Base-by-base conservation (phyloP, 2,329 filamentous ascomycete genomes). In the Colletotrichum neosansevieriae region DNA sequence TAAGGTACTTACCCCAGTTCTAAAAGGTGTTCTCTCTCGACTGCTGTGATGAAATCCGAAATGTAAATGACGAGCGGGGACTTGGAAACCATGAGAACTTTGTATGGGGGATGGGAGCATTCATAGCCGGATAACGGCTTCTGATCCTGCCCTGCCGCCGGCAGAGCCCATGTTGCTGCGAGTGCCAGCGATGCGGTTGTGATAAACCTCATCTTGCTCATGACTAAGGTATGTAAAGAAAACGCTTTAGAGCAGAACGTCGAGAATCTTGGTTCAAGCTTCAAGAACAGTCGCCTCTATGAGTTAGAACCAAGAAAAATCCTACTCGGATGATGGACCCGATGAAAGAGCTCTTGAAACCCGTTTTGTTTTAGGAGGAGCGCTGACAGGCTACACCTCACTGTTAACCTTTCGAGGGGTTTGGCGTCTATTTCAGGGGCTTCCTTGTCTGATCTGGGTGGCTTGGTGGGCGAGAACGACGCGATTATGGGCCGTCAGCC, bases 51-150 rank as follows among this genome's bases (percentile, higher is more conserved):
- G 67, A 86, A 86, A 71, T 81, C 77, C 70, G 79, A 78, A 21
- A 86, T 76, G 72, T 86, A 86, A 38, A 86, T 80, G 2, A 86
- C 81, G 3, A 86, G 74, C 7, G 84, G 84, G 4, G 83, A 84
- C 44, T 80, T 80, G 24, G 83, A 85, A 9, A 85, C 74, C 21
- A 85, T 75, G 65, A 81, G 81, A 12, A 79, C 74, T 38, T 81
- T 77, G 73, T 84, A 84, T 0, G 81, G 74, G 1, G 76, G 75
- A 40, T 77, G 73, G 10, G 54, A 60, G 71, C 76, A 78, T 3
- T 45, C 57, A 17, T 75, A 74, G 44, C 68, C 62, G 15, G 59
- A 40, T 4, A 63, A 36, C 9, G 54, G 40, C 24, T 59, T 68
- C 61, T 49, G 69, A 36, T 53, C 54, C 4, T 54, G 45, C 13